Conservation (phyloP, 2,329 filamentous ascomycete genomes). For the Phoma sp. region DNA sequence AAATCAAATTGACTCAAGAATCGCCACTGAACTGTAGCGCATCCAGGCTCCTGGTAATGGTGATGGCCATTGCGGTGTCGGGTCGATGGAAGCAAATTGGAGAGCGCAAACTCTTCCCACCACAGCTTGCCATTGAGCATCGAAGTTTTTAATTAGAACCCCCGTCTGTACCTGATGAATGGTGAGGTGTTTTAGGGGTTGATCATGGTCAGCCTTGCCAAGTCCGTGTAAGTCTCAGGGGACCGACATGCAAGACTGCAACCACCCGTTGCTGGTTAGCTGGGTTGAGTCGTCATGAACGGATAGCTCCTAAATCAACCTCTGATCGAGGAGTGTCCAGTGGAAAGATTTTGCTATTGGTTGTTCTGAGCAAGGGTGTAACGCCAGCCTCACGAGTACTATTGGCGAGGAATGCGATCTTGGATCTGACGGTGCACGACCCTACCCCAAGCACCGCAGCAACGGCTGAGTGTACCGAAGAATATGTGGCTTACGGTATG, state of each 20-base stretch:
- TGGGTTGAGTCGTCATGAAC: conserved; percentile 1
- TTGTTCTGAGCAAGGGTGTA: conserved; percentile 19
- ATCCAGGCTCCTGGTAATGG: conserved; percentile 19
- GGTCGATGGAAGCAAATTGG: not conserved
- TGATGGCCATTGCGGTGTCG: conserved; percentile 1
- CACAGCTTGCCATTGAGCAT: not conserved
- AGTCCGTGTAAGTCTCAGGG: conserved; percentile 24
- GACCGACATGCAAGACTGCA: conserved; percentile 33
- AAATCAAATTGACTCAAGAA: conserved; percentile 16
- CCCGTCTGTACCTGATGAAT: not conserved
- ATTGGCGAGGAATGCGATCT: conserved; percentile 42
- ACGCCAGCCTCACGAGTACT: conserved; percentile 23
- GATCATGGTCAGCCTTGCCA: conserved; percentile 25
- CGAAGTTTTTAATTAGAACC: not conserved
- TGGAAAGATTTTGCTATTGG: conserved; percentile 23
- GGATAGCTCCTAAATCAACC: conserved; percentile 20
- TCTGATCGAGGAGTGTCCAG: conserved; percentile 23
- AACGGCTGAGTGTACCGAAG: conserved; percentile 33
- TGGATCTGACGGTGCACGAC: conserved; percentile 29
- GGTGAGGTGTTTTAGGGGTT: conserved; percentile 6
- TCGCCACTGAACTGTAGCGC: conserved; percentile 16
- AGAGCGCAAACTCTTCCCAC: not conserved
- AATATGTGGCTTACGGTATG: conserved; percentile 28
- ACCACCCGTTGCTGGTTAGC: conserved; percentile 27
- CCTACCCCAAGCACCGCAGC: conserved; percentile 25